A percentile compares a stretch with the other conserved stretches of the same genome.
Evolutionary conservation across 208 protist genomes (phyloP).

Genomic region (Phytomonas sp.): DNA sequence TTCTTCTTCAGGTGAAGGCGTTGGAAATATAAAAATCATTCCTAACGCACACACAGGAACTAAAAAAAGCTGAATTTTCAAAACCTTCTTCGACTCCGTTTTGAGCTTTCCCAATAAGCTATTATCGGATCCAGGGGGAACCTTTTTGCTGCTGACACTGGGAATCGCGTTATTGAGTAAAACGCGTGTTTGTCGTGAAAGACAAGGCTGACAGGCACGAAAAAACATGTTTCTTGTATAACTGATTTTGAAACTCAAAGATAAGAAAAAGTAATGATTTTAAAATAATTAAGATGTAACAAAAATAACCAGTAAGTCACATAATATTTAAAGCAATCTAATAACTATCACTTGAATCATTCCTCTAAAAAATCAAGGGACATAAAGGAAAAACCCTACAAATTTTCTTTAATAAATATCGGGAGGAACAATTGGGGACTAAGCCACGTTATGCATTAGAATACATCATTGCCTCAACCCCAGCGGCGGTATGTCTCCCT

Average conservation of each 20-base stretch:
- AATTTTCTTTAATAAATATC: neutral
- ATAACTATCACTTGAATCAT: neutral
- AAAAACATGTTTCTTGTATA: constrained; percentile 23
- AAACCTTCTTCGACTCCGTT: constrained; percentile 64
- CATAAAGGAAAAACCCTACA: neutral
- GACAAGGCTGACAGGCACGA: constrained; percentile 20
- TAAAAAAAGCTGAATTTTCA: constrained; percentile 72
- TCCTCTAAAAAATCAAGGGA: constrained; percentile 1
- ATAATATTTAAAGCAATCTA: neutral
- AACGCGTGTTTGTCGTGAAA: constrained; percentile 21
- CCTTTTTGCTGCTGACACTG: constrained; percentile 24
- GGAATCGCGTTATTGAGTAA: constrained; percentile 43
- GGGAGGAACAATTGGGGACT: constrained; percentile 4
- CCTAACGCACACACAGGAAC: constrained; percentile 49
- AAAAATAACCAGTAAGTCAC: neutral
- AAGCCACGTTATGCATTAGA: neutral
- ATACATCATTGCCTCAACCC: neutral
- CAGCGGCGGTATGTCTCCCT: neutral
- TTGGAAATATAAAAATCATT: constrained; percentile 63
- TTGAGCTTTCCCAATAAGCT: constrained; percentile 56
- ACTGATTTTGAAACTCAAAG: neutral
- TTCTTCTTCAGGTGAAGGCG: constrained; percentile 55
- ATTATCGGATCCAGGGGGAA: constrained; percentile 25
- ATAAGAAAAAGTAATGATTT: constrained; percentile 9
- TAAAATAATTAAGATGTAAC: constrained; percentile 6